Percentiles rank a stretch among this genome's conserved stretches.
These are phyloP conservation scores for Penicillium cosmopolitanum DNA, from an alignment of 495 filamentous ascomycete species.

Conservation along the genomic window DNA sequence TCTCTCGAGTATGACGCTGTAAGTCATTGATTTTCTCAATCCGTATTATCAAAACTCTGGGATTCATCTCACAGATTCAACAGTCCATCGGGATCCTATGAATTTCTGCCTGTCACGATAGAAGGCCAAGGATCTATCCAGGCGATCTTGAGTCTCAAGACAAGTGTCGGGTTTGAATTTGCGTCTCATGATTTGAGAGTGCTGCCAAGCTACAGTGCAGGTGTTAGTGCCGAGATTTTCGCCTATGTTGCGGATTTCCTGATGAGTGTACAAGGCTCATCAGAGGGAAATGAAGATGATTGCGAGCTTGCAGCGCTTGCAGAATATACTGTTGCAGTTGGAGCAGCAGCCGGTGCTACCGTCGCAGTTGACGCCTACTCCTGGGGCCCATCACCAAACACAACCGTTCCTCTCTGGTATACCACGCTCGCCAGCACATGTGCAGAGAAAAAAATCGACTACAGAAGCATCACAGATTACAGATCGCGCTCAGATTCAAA, in stretches of 20 bases:
- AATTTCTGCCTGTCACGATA: constrained; percentile 59
- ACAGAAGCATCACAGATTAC: constrained; percentile 22
- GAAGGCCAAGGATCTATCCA: constrained; percentile 40
- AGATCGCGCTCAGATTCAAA: constrained; percentile 24
- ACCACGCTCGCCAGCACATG: constrained; percentile 54
- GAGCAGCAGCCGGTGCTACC: constrained; percentile 55
- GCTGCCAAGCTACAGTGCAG: constrained; percentile 33
- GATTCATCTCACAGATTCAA: not conserved
- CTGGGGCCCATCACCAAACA: constrained; percentile 53
- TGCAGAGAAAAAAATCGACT: constrained; percentile 28
- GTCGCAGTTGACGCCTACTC: constrained; percentile 42
- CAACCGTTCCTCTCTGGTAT: constrained; percentile 54
- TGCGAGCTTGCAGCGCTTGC: constrained; percentile 50
- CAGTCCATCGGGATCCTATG: constrained; percentile 56
- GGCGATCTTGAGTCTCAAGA: constrained; percentile 39
- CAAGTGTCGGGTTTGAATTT: constrained; percentile 43
- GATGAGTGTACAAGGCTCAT: constrained; percentile 46
- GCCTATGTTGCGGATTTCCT: constrained; percentile 57
- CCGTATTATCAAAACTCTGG: not conserved
- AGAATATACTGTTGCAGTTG: constrained; percentile 52
- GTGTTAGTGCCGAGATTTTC: constrained; percentile 51
- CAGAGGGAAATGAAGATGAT: constrained; percentile 32
- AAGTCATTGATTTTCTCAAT: constrained; percentile 9
- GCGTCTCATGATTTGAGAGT: constrained; percentile 12
- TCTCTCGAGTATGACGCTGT: constrained; percentile 51